Evolutionary conservation across 306 rosid genomes (phyloP).

Genomic region (Mucuna pruriens): DNA sequence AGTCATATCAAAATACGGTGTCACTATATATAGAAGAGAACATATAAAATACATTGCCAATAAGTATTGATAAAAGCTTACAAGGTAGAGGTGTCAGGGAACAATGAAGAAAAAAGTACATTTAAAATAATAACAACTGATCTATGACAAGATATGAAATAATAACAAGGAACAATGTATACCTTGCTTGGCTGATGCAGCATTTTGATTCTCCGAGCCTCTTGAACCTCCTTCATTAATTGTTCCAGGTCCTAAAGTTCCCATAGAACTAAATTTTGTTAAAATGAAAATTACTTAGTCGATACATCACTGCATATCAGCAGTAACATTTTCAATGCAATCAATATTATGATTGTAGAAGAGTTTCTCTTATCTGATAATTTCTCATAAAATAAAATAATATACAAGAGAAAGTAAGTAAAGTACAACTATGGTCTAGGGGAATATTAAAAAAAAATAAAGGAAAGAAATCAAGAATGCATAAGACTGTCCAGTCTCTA

Average conservation of each 20-base stretch:
- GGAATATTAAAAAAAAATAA: not conserved
- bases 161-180: constrained; percentile 11
- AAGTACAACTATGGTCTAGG: not conserved
- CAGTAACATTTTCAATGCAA: not conserved
- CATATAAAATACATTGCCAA: not conserved
- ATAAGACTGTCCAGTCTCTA: constrained; percentile 3
- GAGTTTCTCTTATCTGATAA: not conserved
- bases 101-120: not conserved
- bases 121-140: constrained; percentile 1
- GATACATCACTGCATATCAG: not conserved
- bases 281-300: constrained; percentile 31
- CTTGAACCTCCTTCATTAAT: constrained; percentile 96
- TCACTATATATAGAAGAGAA: constrained; percentile 3
- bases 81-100: not conserved
- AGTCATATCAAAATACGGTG: not conserved
- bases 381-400: not conserved
- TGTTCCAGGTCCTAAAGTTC: constrained; percentile 78
- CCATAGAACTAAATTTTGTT: constrained; percentile 36
- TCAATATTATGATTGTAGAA: not conserved
- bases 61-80: constrained; percentile 1
- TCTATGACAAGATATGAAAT: not conserved
- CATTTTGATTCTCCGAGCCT: constrained; percentile 93
- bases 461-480: not conserved
- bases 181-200: constrained; percentile 99
- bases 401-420: constrained; percentile 7